Base-by-base conservation (phyloP, 2,329 filamentous ascomycete species). In the Elsinoe ampelina region DNA sequence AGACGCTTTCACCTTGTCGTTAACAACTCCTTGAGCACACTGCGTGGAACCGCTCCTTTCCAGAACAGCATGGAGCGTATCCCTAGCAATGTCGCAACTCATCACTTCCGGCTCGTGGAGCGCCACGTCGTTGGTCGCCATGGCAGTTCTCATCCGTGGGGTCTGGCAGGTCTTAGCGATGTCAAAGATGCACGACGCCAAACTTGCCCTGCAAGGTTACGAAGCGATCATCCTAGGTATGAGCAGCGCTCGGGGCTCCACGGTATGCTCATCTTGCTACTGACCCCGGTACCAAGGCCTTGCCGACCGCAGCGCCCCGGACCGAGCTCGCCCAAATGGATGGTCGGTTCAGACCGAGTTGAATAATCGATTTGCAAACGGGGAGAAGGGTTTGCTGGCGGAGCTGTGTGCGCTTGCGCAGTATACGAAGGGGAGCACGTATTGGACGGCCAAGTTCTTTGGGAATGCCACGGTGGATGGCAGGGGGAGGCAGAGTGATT, bases 381-480 rank as follows among this genome's bases (percentile, higher is more conserved):
- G 68, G 3, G 64, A 63, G 55, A 65, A 59, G 12, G 60, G 65
- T 34, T 64, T 67, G 48, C 65, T 70, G 54, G 68, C 67, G 0
- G 64, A 67, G 51, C 41, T 65, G 1, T 70, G 69, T 55, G 68
- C 68, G 10, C 71, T 62, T 43, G 60, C 63, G n/a, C 68, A 67
- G 58, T 67, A 66, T 60, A 61, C 63, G 1, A 60, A 63, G 13
- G 70, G 69, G 2, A 63, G 68, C 55, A 51, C 63, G 15, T 68
- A 63, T 54, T 68, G 66, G 67, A 62, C 58, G 45, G 58, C 58
- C 38, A 56, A 58, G n/a, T 54, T 54, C 11, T 61, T 61, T 54
- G 47, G 54, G 3, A 58, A 38, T 17, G 58, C 54, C 20, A 22
- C 43, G 15, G 61, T 62, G 13, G 57, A 61, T 50, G 61, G 61